Evolutionary conservation across 1,284 basidiomycete genomes (phyloP), one percentile per base, ranked within the genome.

Genomic region (Boletus semigastroideus): DNA sequence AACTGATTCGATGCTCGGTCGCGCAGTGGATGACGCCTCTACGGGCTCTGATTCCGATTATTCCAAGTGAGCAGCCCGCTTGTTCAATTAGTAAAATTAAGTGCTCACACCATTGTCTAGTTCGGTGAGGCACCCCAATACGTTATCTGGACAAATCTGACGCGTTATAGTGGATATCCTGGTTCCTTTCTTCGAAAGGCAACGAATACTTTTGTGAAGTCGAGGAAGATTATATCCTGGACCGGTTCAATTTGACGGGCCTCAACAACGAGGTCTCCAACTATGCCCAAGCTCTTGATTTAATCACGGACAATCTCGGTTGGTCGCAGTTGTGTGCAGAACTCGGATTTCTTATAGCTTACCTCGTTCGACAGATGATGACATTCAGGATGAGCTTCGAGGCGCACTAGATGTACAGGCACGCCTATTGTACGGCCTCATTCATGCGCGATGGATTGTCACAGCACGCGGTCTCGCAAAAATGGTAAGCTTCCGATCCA

Each of bases 131-230:
- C 37, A 37, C 31, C 33, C 17, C 36, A 39, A n/a, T 20, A 37
- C 38, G 4, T 42, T 42, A 51, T 55, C 55, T 42, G 25, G 44
- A 48, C 39, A 12, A 43, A 55, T 59, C 48, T 70, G 31, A 67
- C 49, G 41, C 41, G 39, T 44, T 49, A 14, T 61, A 89, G 87
- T 98, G 95, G 95, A 95, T 97, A 63, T 93, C 94, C 7, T 98
- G 96, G 96, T 99, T 98, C 71, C 79, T 99, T 27, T 94, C 94
- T 8, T 96, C 94, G n/a, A 95, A 92, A 69, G 90, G 90, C 48
- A 91, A 92, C 73, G 96, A 99, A 75, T 99, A 99, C 78, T 99
- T 98, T 71, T 98, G 95, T 73, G 95, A 99, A 76, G 93, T 99
- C 59, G 97, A 99, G 69, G 95, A 98, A 67, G 96, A 98, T 73